Evolutionary conservation across 2,329 filamentous ascomycete genomes (phyloP).

Genomic region (Arthroderma sp.): DNA sequence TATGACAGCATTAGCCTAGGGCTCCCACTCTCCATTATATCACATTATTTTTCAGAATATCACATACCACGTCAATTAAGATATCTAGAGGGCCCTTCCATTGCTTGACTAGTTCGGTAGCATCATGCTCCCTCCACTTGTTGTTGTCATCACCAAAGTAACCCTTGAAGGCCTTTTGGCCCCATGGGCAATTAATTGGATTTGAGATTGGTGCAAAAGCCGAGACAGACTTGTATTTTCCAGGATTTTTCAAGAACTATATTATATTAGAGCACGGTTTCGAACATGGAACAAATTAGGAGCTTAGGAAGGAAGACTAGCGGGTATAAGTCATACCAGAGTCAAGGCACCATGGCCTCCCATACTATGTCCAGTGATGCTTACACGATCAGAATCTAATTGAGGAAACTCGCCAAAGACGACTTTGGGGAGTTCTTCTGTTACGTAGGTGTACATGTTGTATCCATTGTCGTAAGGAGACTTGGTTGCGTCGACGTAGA

Average conservation of each 20-base stretch:
- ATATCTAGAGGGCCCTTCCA: constrained; percentile 64
- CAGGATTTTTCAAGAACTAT: constrained; percentile 77
- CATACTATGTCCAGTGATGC: constrained; percentile 93
- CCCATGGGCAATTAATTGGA: constrained; percentile 78
- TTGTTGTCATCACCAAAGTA: constrained; percentile 66
- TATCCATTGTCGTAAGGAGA: constrained; percentile 67
- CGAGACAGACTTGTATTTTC: constrained; percentile 74
- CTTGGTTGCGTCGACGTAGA: constrained; percentile 79
- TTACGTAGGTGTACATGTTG: constrained; percentile 89
- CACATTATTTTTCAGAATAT: neutral
- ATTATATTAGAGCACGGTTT: neutral
- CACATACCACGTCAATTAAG: constrained; percentile 72
- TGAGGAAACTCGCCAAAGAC: constrained; percentile 61
- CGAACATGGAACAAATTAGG: neutral
- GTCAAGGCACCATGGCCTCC: constrained; percentile 92
- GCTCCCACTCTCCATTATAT: neutral
- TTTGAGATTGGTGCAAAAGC: constrained; percentile 88
- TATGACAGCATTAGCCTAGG: constrained; percentile 23
- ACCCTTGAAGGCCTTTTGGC: constrained; percentile 83
- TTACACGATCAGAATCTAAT: constrained; percentile 59
- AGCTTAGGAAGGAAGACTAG: neutral
- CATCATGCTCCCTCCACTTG: constrained; percentile 81
- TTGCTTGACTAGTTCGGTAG: constrained; percentile 71
- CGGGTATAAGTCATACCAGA: constrained; percentile 37
- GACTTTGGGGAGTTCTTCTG: constrained; percentile 67